A percentile compares a stretch with the other conserved stretches of the same genome.
Evolutionary conservation across 192 early-diverging fungal species (phyloP).

Genomic region (Diversispora eburnea): DNA sequence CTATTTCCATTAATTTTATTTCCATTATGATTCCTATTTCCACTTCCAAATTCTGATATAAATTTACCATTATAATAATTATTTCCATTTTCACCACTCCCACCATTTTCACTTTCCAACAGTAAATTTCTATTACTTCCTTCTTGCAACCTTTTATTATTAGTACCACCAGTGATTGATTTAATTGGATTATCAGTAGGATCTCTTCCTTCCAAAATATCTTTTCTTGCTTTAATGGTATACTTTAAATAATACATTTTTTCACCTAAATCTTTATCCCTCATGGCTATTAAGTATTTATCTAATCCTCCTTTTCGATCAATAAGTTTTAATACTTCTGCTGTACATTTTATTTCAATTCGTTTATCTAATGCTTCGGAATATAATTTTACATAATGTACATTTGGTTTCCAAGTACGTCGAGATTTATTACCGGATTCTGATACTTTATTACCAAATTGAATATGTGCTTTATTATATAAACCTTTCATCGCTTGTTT

Average conservation of each 20-base stretch:
- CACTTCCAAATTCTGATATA: too few species aligned
- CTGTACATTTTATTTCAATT: conserved; percentile 61
- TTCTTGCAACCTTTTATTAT: too few species aligned
- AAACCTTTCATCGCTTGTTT: conserved; percentile 57
- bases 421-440: conserved; percentile 70
- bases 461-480: conserved; percentile 57
- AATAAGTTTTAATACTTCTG: conserved; percentile 67
- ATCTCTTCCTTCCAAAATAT: too few species aligned
- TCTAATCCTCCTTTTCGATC: conserved; percentile 84
- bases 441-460: conserved; percentile 59
- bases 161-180: too few species aligned
- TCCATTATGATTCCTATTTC: too few species aligned
- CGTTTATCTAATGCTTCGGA: conserved; percentile 59
- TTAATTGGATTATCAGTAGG: too few species aligned
- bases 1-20: too few species aligned
- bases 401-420: conserved; percentile 76
- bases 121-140: too few species aligned
- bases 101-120: too few species aligned
- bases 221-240: background rate
- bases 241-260: conserved; percentile 9
- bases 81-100: too few species aligned
- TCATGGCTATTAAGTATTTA: conserved; percentile 65
- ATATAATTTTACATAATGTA: conserved; percentile 61
- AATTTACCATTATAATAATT: too few species aligned
- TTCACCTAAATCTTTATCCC: conserved; percentile 58